Percentiles rank a stretch among this genome's conserved stretches.
Evolutionary conservation across 345 rosid species (phyloP).

Genomic region (Conringia planisiliqua): DNA sequence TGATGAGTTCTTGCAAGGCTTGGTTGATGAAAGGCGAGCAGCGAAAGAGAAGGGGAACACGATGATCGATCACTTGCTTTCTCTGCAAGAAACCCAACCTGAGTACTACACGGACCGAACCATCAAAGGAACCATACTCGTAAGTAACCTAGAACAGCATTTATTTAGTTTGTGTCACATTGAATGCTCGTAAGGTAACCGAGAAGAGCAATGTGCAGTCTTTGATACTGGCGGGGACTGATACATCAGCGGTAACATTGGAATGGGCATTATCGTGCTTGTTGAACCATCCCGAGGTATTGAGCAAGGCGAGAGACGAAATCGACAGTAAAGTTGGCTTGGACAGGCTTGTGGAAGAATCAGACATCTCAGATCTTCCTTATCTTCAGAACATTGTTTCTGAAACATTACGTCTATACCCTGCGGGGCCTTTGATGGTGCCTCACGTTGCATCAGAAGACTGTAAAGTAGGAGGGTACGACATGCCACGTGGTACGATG

Average conservation of each 20-base stretch:
- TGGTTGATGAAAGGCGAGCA: constrained; percentile 48
- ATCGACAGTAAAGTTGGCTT: constrained; percentile 28
- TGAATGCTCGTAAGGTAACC: not conserved
- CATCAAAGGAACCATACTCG: constrained; percentile 49
- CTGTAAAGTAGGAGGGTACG: constrained; percentile 35
- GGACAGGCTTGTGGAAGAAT: constrained; percentile 32
- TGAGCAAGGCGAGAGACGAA: constrained; percentile 37
- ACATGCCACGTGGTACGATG: constrained; percentile 38
- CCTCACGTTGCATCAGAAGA: constrained; percentile 38
- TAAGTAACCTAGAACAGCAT: not conserved
- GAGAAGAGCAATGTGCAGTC: constrained; percentile 21
- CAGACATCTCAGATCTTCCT: constrained; percentile 30
- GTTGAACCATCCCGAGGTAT: constrained; percentile 33
- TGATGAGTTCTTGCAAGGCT: constrained; percentile 47
- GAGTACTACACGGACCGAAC: constrained; percentile 44
- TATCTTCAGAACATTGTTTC: constrained; percentile 42
- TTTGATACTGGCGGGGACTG: constrained; percentile 44
- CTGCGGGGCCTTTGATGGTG: constrained; percentile 33
- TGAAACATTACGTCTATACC: constrained; percentile 42
- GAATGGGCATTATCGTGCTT: constrained; percentile 52
- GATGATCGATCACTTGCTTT: constrained; percentile 54
- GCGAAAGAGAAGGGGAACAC: constrained; percentile 22
- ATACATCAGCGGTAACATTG: constrained; percentile 41
- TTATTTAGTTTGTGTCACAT: not conserved
- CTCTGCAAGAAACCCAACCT: constrained; percentile 49